phyloP scores from a whole-genome alignment of 176 grass and related monocot species.

The Oryza meridionalis region DNA sequence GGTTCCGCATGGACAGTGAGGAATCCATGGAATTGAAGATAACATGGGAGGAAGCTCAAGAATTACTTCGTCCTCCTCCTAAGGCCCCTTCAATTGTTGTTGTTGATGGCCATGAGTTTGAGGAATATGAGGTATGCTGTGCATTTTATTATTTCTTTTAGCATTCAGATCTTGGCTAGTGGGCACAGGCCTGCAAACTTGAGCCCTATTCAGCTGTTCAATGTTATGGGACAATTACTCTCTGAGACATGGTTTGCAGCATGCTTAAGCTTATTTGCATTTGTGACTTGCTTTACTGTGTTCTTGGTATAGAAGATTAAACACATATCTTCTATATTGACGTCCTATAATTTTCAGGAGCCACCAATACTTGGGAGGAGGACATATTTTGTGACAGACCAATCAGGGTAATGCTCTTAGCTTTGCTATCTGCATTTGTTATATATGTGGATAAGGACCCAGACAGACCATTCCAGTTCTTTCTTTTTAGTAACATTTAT shows the following conservation, averaged over 20 bases:
- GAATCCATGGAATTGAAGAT: constrained; percentile 98
- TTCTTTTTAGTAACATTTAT: not conserved
- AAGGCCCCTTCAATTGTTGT: constrained; percentile 69
- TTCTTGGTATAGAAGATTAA: constrained; percentile 26
- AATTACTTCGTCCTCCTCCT: constrained; percentile 84
- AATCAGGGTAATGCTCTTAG: constrained; percentile 68
- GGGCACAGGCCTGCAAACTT: not conserved
- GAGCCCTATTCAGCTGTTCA: constrained; percentile 11
- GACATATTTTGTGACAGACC: constrained; percentile 73
- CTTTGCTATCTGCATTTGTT: not conserved
- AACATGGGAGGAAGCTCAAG: constrained; percentile 98
- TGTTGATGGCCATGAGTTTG: constrained; percentile 89
- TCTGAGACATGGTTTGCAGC: not conserved
- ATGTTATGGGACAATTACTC: constrained; percentile 7
- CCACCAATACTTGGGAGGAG: constrained; percentile 88
- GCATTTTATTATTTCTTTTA: not conserved
- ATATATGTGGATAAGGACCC: constrained; percentile 15
- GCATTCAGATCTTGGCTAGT: not conserved
- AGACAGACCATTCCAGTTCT: not conserved
- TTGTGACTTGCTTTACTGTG: not conserved
- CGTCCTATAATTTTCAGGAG: constrained; percentile 64
- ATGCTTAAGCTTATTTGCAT: not conserved
- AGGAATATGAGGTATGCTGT: constrained; percentile 89
- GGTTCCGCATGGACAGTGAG: constrained; percentile 86
- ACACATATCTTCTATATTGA: constrained; percentile 35